These are phyloP conservation scores for Cardamine chenopodiifolia DNA, from an alignment of 345 rosid genomes.

Conservation along the genomic window DNA sequence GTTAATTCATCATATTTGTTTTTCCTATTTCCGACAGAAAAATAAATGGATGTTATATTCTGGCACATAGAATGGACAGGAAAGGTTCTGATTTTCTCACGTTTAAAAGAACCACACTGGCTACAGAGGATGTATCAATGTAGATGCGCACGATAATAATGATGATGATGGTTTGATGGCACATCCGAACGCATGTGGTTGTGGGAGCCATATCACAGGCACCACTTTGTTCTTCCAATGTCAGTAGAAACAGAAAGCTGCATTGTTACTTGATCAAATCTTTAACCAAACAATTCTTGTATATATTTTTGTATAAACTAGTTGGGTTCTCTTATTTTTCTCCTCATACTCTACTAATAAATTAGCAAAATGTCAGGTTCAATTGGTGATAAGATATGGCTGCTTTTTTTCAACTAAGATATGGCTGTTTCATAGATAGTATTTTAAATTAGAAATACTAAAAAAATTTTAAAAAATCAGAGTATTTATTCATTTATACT, in stretches of 20 bases:
- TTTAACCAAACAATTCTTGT: conserved; percentile 9
- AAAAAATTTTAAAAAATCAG: background rate
- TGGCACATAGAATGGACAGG: conserved; percentile 23
- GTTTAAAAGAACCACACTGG: conserved; percentile 10
- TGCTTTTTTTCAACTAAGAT: background rate
- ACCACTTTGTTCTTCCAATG: conserved; percentile 34
- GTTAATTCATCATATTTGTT: conserved; percentile 7
- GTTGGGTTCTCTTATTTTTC: background rate
- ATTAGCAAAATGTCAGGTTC: background rate
- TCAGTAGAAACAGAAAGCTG: conserved; percentile 29
- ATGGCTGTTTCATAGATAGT: background rate
- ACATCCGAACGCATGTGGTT: conserved; percentile 33
- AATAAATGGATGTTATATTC: conserved; percentile 31
- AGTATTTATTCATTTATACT: background rate
- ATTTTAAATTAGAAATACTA: background rate
- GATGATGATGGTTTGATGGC: conserved; percentile 23
- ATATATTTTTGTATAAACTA: background rate
- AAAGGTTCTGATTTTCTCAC: conserved; percentile 21
- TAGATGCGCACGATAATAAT: conserved; percentile 21
- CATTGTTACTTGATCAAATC: conserved; percentile 19
- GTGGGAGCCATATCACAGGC: conserved; percentile 37
- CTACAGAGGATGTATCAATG: conserved; percentile 23
- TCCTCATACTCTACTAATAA: background rate
- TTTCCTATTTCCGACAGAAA: conserved; percentile 20
- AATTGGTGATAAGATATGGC: background rate